Base-by-base conservation (phyloP, 1,284 basidiomycete species). In the Inonotus hispidus region DNA sequence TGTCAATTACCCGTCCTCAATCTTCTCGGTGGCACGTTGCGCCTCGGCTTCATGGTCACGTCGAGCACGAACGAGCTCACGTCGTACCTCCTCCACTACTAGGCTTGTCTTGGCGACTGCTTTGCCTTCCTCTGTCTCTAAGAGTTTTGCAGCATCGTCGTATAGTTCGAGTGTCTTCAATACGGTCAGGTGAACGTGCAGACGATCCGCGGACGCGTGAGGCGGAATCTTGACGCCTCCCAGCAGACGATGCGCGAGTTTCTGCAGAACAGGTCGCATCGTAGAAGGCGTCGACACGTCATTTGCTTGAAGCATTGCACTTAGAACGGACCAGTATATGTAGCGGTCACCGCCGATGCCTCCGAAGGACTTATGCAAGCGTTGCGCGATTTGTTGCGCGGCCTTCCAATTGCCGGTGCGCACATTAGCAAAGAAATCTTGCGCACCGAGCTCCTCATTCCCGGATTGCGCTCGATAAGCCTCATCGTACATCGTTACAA, bases 351-450 rank as follows among this genome's bases (percentile, higher is more conserved):
- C 83, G 61, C 50, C 54, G 21, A 23, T 38, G 37, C 25, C 56
- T 3, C 43, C 56, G 38, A 62, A 62, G 5, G 57, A 38, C 43
- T 62, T 62, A 52, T 65, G 58, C 62, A 60, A 27, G 29, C 53
- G 57, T 50, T 62, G 37, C 62, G 76, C 61, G 68, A 88, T 89
- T 76, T 87, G 85, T 71, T 92, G 90, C 27, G 88, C 88, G 50
- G 83, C 81, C 71, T 90, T 91, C 90, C 90, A 92, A 64, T 88
- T 85, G 7, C 80, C 79, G 39, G 85, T 83, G 65, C 89, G 82
- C 29, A 88, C 82, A 68, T 92, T 89, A 43, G 90, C 88, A 68
- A 91, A 85, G 76, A 94, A 94, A 0, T 89, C 87, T 69, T 94
- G 90, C 21, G 81, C 79, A 13, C 87, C 89, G 5, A 94, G 80